Evolutionary conservation across 768 basidiomycete genomes (phyloP).

Genomic region (Boletus barrowsii): DNA sequence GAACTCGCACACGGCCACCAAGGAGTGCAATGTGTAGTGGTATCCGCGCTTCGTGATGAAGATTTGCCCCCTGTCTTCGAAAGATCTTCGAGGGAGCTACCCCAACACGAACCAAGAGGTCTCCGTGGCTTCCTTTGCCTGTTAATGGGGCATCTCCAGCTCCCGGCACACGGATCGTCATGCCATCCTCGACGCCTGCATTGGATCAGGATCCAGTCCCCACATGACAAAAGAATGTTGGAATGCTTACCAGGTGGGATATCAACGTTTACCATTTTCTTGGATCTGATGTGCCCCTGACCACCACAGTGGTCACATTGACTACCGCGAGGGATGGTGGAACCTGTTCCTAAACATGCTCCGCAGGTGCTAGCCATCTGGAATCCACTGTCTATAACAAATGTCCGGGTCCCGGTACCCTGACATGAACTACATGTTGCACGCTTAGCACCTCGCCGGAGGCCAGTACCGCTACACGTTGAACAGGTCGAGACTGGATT

Average conservation of each 20-base stretch:
- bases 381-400: slow-evolving; percentile 90
- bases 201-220: slow-evolving; percentile 7
- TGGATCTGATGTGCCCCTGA: slow-evolving; percentile 80
- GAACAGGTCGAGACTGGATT: slow-evolving; percentile 81
- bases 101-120: slow-evolving; percentile 82
- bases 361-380: slow-evolving; percentile 93
- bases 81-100: slow-evolving; percentile 84
- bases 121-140: slow-evolving; percentile 76
- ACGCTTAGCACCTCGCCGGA: slow-evolving; percentile 84
- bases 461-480: slow-evolving; percentile 81
- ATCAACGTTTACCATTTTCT: slow-evolving; percentile 74
- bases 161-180: slow-evolving; percentile 79
- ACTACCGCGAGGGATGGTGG: slow-evolving; percentile 70
- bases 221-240: neutral
- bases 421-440: slow-evolving; percentile 76
- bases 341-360: slow-evolving; percentile 78
- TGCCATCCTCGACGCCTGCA: slow-evolving; percentile 90
- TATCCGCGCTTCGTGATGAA: slow-evolving; percentile 87
- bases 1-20: slow-evolving; percentile 90
- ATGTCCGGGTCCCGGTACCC: slow-evolving; percentile 86
- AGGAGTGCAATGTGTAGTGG: slow-evolving; percentile 89
- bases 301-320: slow-evolving; percentile 83
- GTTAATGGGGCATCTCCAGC: slow-evolving; percentile 82
- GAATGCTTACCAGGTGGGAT: slow-evolving; percentile 74
- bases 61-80: slow-evolving; percentile 84